Evolutionary conservation across 2,329 filamentous ascomycete species (phyloP).

Genomic region (Dactylella cylindrospora): DNA sequence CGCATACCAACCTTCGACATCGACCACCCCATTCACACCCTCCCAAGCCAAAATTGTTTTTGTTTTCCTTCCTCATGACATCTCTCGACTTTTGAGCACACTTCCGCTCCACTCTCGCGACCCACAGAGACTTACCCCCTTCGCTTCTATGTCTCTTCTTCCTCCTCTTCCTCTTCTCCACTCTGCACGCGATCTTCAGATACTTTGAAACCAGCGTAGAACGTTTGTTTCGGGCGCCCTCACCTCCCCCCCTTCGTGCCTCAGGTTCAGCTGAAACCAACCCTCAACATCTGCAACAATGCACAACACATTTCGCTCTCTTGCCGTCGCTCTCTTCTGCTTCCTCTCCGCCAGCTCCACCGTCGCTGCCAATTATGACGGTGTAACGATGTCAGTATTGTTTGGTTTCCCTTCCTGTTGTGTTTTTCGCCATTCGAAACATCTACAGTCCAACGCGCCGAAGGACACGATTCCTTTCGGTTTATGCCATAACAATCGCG

Average conservation of each 20-base stretch:
- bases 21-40: not conserved
- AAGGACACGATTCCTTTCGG: too few species aligned
- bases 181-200: not conserved
- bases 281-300: slow-evolving; percentile 34
- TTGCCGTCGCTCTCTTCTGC: slow-evolving; percentile 14
- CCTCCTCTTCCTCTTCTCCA: not conserved
- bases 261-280: slow-evolving; percentile 9
- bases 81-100: too few species aligned
- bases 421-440: not conserved
- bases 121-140: not conserved
- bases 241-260: too few species aligned
- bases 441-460: too few species aligned
- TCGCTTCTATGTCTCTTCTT: not conserved
- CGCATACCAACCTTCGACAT: not conserved
- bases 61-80: too few species aligned
- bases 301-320: slow-evolving; percentile 35
- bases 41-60: too few species aligned
- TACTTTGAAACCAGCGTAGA: too few species aligned
- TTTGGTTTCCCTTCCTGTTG: not conserved
- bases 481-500: too few species aligned
- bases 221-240: too few species aligned
- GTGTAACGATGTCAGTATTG: slow-evolving; percentile 31
- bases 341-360: slow-evolving; percentile 11
- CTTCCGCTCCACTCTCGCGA: not conserved
- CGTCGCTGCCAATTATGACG: slow-evolving; percentile 12